A percentile compares a stretch with the other conserved stretches of the same genome.
Conservation (phyloP, 805 yeast genomes). For the Candida mattraensis region DNA sequence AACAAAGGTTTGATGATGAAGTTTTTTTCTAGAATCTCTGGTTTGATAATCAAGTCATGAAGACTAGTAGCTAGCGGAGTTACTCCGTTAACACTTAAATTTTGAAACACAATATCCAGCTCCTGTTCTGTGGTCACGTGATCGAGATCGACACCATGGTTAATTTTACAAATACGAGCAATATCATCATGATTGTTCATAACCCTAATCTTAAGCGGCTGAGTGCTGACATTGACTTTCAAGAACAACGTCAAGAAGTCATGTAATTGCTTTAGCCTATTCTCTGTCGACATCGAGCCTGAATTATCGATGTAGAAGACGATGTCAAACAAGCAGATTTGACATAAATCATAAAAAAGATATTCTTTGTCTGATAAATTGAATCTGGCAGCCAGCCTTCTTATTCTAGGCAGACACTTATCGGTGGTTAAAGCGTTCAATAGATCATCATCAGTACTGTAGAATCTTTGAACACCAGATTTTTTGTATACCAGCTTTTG, state of each 20-base stretch:
- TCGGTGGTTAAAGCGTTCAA: conserved; percentile 16
- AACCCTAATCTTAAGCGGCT: conserved; percentile 22
- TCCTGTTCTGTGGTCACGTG: conserved; percentile 20
- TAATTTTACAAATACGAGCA: conserved; percentile 2
- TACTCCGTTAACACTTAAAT: conserved; percentile 21
- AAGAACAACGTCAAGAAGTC: conserved; percentile 21
- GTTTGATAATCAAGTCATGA: conserved; percentile 19
- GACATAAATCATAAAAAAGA: conserved; percentile 25
- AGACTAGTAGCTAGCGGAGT: conserved; percentile 25
- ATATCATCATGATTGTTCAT: conserved; percentile 26
- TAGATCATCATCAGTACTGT: conserved; percentile 21
- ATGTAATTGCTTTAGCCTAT: conserved; percentile 21
- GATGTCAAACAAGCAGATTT: conserved; percentile 24
- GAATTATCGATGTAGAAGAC: conserved; percentile 26
- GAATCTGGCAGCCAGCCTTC: conserved; percentile 21
- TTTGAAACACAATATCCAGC: conserved; percentile 13
- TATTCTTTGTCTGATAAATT: conserved; percentile 19
- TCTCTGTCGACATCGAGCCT: conserved; percentile 24
- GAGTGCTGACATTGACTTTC: conserved; percentile 21
- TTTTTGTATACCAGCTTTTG: conserved; percentile 11
- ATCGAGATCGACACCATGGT: conserved; percentile 17
- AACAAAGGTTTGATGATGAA: conserved; percentile 18
- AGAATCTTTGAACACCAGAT: conserved; percentile 13
- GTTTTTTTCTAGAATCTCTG: conserved; percentile 17
- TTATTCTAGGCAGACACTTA: conserved; percentile 23